These are phyloP conservation scores for Cryphonectria carpinicola DNA, from an alignment of 2,329 filamentous ascomycete species.

Conservation along the genomic window DNA sequence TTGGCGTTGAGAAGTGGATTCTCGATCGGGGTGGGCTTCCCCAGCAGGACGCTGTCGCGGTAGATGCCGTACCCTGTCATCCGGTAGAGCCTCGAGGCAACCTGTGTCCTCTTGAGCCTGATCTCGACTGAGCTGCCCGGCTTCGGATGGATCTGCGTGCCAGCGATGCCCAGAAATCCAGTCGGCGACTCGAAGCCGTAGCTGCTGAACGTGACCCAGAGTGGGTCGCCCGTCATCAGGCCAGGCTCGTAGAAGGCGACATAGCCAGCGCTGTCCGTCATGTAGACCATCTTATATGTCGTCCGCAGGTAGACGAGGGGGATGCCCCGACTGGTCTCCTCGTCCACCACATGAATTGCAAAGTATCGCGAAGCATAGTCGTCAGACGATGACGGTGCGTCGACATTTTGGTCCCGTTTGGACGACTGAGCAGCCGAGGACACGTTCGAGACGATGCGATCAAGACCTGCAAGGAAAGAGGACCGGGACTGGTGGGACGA, in stretches of 20 bases:
- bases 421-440: conserved; percentile 15
- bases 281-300: conserved; percentile 26
- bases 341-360: conserved; percentile 24
- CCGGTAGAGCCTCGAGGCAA: conserved; percentile 25
- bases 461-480: conserved; percentile 15
- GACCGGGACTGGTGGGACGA: conserved; percentile 16
- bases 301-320: conserved; percentile 25
- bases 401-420: conserved; percentile 9
- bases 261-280: conserved; percentile 29
- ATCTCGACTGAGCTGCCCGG: conserved; percentile 17
- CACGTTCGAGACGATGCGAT: conserved; percentile 21
- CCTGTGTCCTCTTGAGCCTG: conserved; percentile 25
- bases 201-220: conserved; percentile 29
- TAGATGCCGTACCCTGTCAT: conserved; percentile 28
- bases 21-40: conserved; percentile 14
- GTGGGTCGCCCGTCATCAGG: conserved; percentile 22
- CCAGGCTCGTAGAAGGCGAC: conserved; percentile 29
- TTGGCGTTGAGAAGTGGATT: conserved; percentile 24
- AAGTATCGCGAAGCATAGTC: conserved; percentile 13
- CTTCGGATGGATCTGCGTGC: conserved; percentile 21
- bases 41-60: conserved; percentile 25
- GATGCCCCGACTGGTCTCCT: conserved; percentile 18
- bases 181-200: conserved; percentile 26
- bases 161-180: conserved; percentile 22
- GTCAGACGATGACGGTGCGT: neutral